Conservation (phyloP, 1,139 yeast genomes). For the Blastobotrys aristatus region DNA sequence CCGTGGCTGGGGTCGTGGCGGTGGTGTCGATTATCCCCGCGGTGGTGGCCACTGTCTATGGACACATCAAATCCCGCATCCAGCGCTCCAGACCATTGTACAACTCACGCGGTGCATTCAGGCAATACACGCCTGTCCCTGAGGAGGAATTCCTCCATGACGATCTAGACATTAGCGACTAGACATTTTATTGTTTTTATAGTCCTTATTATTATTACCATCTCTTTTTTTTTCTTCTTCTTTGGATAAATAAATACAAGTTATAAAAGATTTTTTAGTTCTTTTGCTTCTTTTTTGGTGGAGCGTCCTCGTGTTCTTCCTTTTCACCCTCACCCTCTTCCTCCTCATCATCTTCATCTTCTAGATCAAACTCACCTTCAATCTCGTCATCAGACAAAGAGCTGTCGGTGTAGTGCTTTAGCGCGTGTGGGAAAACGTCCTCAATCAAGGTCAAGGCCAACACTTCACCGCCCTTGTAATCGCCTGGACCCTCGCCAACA, state of each 20-base stretch:
- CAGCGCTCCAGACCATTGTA: conserved; percentile 16
- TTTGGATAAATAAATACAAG: background rate
- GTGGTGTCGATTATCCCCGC: conserved; percentile 31
- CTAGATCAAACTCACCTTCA: conserved; percentile 27
- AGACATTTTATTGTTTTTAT: conserved; percentile 6
- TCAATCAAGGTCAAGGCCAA: conserved; percentile 37
- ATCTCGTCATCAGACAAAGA: conserved; percentile 21
- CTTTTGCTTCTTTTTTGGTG: conserved; percentile 27
- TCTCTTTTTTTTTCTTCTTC: background rate
- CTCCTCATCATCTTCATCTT: conserved; percentile 29
- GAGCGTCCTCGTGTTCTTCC: conserved; percentile 21
- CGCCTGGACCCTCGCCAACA: conserved; percentile 34
- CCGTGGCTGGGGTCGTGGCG: conserved; percentile 33
- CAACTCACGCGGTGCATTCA: conserved; percentile 26
- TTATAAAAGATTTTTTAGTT: conserved; percentile 1
- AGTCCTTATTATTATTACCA: background rate
- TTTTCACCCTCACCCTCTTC: conserved; percentile 24
- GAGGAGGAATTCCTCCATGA: conserved; percentile 27
- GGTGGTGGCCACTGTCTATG: conserved; percentile 15
- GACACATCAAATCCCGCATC: conserved; percentile 13
- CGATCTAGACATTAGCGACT: conserved; percentile 25
- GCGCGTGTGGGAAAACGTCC: conserved; percentile 39
- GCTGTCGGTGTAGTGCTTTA: conserved; percentile 31
- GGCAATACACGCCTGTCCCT: conserved; percentile 28
- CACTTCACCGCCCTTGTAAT: conserved; percentile 31